Evolutionary conservation across 805 yeast species (phyloP).

Genomic region (Kodamaea kakaduensis): DNA sequence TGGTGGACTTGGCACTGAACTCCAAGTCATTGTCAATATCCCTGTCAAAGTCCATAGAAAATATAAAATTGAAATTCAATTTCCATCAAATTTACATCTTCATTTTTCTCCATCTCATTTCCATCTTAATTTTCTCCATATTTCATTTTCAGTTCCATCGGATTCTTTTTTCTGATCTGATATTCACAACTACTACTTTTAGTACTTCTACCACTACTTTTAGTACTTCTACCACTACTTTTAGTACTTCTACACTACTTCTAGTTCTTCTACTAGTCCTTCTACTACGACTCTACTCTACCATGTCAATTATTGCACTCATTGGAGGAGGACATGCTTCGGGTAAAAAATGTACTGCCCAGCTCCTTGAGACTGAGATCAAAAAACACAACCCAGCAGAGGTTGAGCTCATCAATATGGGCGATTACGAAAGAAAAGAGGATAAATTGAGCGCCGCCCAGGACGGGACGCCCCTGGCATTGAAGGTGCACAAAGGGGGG

Average conservation of each 20-base stretch:
- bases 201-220: no score
- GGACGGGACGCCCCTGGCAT: constrained; percentile 24
- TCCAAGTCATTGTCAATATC: constrained; percentile 56
- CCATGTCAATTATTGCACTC: constrained; percentile 36
- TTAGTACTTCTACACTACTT: no score
- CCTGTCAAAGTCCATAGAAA: constrained; percentile 49
- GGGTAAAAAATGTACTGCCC: constrained; percentile 45
- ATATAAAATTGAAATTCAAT: not conserved
- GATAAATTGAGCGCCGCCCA: constrained; percentile 10
- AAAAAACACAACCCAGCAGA: constrained; percentile 13
- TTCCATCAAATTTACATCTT: no score
- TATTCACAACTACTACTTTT: not conserved
- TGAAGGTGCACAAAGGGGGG: constrained; percentile 23
- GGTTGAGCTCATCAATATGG: constrained; percentile 43
- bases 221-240: no score
- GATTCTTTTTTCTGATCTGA: no score
- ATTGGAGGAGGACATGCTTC: constrained; percentile 64
- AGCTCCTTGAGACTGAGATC: constrained; percentile 30
- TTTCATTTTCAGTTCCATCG: no score
- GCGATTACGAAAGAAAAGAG: constrained; percentile 31
- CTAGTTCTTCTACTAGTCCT: no score
- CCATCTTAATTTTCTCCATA: no score
- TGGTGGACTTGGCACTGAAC: constrained; percentile 48
- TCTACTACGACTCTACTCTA: no score
- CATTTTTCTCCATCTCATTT: no score